Conservation (phyloP, 192 early-diverging fungal species). For the Thamnidium elegans region DNA sequence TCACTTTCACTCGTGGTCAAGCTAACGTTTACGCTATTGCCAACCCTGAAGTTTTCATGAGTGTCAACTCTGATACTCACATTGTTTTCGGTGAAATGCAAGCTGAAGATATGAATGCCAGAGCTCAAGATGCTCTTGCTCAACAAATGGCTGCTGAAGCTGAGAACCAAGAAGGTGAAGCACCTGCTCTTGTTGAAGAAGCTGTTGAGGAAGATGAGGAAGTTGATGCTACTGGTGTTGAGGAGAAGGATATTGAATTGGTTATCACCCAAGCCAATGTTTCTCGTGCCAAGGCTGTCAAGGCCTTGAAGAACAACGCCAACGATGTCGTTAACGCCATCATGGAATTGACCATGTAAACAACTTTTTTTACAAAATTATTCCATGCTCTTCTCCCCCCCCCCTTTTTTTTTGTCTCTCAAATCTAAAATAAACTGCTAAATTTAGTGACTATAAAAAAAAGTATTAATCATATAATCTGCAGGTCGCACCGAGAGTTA, state of each 20-base stretch:
- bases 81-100: slow-evolving; percentile 96
- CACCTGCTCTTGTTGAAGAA: slow-evolving; percentile 42
- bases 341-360: slow-evolving; percentile 58
- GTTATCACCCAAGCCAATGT: slow-evolving; percentile 90
- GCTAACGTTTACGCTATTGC: slow-evolving; percentile 83
- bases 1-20: slow-evolving; percentile 82
- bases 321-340: slow-evolving; percentile 97
- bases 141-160: slow-evolving; percentile 58
- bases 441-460: too few relatives aligned
- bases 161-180: slow-evolving; percentile 47
- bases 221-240: slow-evolving; percentile 83
- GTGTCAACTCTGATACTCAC: slow-evolving; percentile 84
- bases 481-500: too few relatives aligned
- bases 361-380: background rate
- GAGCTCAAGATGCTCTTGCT: slow-evolving; percentile 68
- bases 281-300: slow-evolving; percentile 84
- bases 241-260: slow-evolving; percentile 90
- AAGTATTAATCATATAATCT: too few relatives aligned
- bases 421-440: too few relatives aligned
- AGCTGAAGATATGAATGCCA: slow-evolving; percentile 78
- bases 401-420: too few relatives aligned
- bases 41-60: slow-evolving; percentile 93
- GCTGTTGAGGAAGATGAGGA: slow-evolving; percentile 72
- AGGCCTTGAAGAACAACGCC: slow-evolving; percentile 82
- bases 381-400: too few relatives aligned